Base-by-base conservation (phyloP, 768 basidiomycete species). In the Roridomyces roridus region DNA sequence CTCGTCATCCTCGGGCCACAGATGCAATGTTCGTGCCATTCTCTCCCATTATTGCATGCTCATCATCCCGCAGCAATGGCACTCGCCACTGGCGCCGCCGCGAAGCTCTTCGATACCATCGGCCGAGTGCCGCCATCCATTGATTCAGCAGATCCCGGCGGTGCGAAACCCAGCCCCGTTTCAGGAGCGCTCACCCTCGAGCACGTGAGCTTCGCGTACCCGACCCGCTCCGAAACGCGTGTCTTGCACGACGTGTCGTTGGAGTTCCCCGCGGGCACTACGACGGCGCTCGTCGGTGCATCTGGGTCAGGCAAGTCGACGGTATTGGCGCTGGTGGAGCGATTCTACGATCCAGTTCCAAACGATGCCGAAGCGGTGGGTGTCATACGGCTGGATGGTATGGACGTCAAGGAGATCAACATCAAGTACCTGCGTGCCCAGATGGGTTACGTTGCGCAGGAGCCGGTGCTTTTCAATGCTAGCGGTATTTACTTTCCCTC, bases 391-490 rank as follows among this genome's bases (percentile, higher is more conserved):
- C 77, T 94, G 8, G 94, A 96, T 54, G 92, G 92, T 6, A 66
- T 79, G 12, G 80, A 95, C 65, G 62, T 96, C 64, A 86, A 81
- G 67, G 79, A 86, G 4, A 78, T 96, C 46, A 94, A 95, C 65
- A 63, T 94, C 49, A 88, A 84, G 61, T 94, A 92, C 92, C 71
- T 96, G 36, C 86, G 94, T 39, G 82, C 84, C 14, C 92, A 94
- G 70, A 91, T 96, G 37, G 93, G 93, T 48, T 81, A 94, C 1
- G 94, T 96, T 1, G 88, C 89, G 1, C 93, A 96, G 69, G 94
- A 96, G 68, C 94, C 94, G 2, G 86, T 82, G 0, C 78, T 96
- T 1, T 96, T 95, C 71, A 88, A 88, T 5, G 92, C 91, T 0
- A 86, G 90, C 10, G 56, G 56, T 58, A 23, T n/a, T n/a, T n/a